phyloP scores from a whole-genome alignment of 345 rosid genomes.

The Eucalyptus paniculata region DNA sequence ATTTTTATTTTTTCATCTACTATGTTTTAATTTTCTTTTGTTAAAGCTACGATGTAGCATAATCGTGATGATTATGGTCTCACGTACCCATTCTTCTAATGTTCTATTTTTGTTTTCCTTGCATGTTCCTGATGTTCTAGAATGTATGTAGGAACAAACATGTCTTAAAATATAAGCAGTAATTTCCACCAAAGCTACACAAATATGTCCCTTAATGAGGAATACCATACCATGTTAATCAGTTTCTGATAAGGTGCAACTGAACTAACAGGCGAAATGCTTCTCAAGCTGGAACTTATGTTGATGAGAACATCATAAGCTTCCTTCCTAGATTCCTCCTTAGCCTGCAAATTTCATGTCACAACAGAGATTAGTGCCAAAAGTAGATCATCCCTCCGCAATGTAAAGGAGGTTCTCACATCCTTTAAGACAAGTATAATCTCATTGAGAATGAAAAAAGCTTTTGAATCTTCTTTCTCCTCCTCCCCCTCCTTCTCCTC shows the following conservation, averaged over 20 bases:
- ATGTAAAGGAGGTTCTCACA: slow-evolving; percentile 30
- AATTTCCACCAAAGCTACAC: not conserved
- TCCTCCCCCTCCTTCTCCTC: slow-evolving; percentile 80
- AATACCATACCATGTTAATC: slow-evolving; percentile 48
- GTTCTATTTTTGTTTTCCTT: not conserved
- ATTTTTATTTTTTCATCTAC: too few species aligned
- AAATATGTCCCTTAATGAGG: not conserved
- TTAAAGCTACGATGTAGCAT: too few species aligned
- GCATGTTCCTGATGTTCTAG: not conserved
- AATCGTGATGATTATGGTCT: too few species aligned
- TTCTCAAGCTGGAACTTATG: slow-evolving; percentile 41
- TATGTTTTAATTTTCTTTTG: too few species aligned
- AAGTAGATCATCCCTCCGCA: not conserved
- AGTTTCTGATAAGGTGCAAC: slow-evolving; percentile 44
- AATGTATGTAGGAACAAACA: not conserved
- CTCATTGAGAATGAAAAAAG: slow-evolving; percentile 82
- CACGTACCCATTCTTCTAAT: not conserved
- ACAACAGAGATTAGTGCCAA: not conserved
- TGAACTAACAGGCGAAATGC: slow-evolving; percentile 11
- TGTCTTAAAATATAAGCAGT: not conserved
- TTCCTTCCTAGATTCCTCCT: slow-evolving; percentile 66
- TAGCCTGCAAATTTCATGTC: slow-evolving; percentile 29
- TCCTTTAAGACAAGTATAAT: slow-evolving; percentile 76
- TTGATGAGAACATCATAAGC: slow-evolving; percentile 62
- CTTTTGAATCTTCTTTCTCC: slow-evolving; percentile 67